These are phyloP conservation scores for Periglandula ipomoeae DNA, from an alignment of 2,329 filamentous ascomycete species.

Conservation along the genomic window DNA sequence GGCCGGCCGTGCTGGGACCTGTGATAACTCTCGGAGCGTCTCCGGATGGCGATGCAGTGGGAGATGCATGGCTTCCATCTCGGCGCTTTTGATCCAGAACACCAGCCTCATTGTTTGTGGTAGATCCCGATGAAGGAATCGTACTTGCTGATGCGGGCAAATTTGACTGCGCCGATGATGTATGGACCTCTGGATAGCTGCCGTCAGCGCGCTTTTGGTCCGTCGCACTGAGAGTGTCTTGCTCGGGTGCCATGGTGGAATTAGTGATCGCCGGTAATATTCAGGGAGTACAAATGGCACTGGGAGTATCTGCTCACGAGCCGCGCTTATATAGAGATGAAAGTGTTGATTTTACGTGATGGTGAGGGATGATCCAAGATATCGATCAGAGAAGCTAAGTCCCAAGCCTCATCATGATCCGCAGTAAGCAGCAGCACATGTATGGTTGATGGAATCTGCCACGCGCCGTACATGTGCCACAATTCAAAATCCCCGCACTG, in stretches of 20 bases:
- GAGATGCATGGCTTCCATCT: background rate
- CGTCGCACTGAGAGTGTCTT: background rate
- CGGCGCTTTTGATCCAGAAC: slow-evolving; percentile 2
- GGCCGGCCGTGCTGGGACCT: background rate
- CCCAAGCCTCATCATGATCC: no score
- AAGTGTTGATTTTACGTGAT: no score
- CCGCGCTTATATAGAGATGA: no score
- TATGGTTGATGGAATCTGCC: no score
- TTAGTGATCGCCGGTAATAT: no score
- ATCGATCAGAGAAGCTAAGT: no score
- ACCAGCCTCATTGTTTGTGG: background rate
- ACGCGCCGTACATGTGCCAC: background rate
- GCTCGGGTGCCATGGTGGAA: no score
- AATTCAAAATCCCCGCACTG: background rate
- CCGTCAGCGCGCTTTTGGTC: background rate
- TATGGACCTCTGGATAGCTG: background rate
- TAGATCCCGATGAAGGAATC: background rate
- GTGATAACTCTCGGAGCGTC: background rate
- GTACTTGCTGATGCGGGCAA: no score
- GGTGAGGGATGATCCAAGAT: no score
- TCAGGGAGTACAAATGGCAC: no score
- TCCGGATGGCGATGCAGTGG: background rate
- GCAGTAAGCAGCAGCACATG: no score
- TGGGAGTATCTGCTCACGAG: no score
- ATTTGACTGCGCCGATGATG: background rate